These are phyloP conservation scores for Neospermospora avenae DNA, from an alignment of 2,329 filamentous ascomycete species.

Conservation along the genomic window DNA sequence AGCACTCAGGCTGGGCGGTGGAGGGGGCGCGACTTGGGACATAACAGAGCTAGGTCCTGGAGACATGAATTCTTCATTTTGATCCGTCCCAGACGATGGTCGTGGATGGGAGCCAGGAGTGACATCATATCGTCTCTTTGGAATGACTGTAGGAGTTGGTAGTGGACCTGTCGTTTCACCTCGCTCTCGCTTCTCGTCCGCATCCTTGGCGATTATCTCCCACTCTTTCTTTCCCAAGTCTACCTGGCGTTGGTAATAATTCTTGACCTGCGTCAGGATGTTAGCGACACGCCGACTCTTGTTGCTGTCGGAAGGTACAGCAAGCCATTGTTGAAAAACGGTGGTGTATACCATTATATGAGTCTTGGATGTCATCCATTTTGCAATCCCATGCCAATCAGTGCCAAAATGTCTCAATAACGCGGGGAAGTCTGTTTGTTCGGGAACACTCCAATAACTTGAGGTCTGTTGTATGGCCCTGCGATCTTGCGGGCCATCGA, in stretches of 20 bases:
- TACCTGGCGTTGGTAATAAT: constrained; percentile 63
- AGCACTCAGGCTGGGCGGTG: constrained; percentile 23
- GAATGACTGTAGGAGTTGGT: constrained; percentile 52
- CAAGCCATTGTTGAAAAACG: constrained; percentile 32
- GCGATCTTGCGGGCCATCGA: constrained; percentile 30
- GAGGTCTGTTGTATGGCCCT: constrained; percentile 53
- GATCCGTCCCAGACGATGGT: constrained; percentile 45
- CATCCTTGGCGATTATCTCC: constrained; percentile 57
- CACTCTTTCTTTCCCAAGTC: constrained; percentile 57
- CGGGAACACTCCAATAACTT: constrained; percentile 85
- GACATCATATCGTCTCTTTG: constrained; percentile 51
- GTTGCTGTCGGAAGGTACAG: constrained; percentile 29
- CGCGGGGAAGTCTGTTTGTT: constrained; percentile 72
- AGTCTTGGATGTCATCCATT: constrained; percentile 80
- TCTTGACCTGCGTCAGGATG: constrained; percentile 55
- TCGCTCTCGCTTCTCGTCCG: constrained; percentile 52
- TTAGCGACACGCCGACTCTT: constrained; percentile 34
- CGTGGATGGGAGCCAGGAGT: constrained; percentile 40
- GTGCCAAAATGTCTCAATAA: constrained; percentile 73
- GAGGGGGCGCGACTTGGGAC: constrained; percentile 30
- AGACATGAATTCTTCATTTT: constrained; percentile 41
- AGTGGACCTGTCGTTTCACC: constrained; percentile 60
- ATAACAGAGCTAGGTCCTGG: constrained; percentile 20
- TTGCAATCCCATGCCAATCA: constrained; percentile 72
- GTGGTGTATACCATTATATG: constrained; percentile 69